Evolutionary conservation across 2,329 filamentous ascomycete genomes (phyloP).

Genomic region (Ceratocystis huliohia): DNA sequence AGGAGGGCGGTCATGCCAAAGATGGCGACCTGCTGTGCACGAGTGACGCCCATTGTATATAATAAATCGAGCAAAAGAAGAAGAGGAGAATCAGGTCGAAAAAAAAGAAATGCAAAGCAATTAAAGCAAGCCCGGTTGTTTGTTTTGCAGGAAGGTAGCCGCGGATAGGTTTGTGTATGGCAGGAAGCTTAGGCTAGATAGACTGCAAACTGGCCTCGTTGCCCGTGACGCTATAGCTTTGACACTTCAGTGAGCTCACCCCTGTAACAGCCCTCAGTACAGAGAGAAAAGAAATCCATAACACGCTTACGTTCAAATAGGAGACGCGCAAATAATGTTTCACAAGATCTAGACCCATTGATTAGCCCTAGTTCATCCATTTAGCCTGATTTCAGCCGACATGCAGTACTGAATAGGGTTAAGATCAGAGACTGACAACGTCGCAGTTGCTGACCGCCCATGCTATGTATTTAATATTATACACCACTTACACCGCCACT

Average conservation of each 20-base stretch:
- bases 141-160: not conserved
- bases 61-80: not conserved
- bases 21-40: constrained; percentile 78
- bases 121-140: not conserved
- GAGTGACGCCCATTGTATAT: constrained; percentile 58
- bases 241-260: not conserved
- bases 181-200: not conserved
- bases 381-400: not conserved
- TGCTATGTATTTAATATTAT: not conserved
- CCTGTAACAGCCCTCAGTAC: not conserved
- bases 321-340: constrained; percentile 1
- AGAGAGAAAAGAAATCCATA: not conserved
- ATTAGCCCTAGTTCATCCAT: too few species aligned
- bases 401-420: not conserved
- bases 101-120: not conserved
- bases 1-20: constrained; percentile 77
- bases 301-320: not conserved
- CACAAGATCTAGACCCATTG: not conserved
- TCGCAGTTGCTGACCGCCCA: not conserved
- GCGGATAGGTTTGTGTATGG: not conserved
- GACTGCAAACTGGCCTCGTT: constrained; percentile 11
- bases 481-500: not conserved
- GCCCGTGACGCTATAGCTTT: not conserved
- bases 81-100: not conserved
- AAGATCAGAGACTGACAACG: not conserved